phyloP scores from a whole-genome alignment of 148 eudicot species.

The Silene latifolia region DNA sequence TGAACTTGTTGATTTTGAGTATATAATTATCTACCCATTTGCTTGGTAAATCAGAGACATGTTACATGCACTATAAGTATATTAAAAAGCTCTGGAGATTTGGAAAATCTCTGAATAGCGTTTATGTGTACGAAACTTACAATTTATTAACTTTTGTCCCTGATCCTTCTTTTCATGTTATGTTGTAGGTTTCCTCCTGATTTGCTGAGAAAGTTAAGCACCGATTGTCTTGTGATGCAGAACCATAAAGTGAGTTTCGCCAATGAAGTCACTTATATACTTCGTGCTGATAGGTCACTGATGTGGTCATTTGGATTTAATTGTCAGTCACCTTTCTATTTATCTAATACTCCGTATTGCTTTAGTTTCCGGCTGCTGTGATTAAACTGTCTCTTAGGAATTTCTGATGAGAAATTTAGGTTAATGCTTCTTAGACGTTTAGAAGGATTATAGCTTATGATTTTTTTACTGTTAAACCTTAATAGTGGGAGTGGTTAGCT shows the following conservation, averaged over 20 bases:
- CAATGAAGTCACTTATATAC: neutral
- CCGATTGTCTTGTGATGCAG: constrained; percentile 91
- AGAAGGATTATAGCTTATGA: neutral
- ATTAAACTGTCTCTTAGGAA: neutral
- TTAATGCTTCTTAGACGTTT: neutral
- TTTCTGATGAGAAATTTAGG: neutral
- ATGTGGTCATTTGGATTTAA: neutral
- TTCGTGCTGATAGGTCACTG: neutral
- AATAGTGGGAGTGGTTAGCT: neutral
- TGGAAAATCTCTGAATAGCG: neutral
- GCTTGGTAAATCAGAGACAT: neutral
- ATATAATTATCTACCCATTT: neutral
- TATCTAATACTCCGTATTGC: neutral
- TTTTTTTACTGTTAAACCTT: neutral
- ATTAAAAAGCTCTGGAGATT: too few relatives aligned
- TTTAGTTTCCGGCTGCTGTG: neutral
- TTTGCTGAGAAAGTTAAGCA: constrained; percentile 70
- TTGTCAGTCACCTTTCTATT: neutral
- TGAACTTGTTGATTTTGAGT: neutral
- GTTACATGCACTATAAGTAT: neutral
- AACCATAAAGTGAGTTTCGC: constrained; percentile 74
- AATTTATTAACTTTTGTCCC: neutral
- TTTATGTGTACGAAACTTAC: neutral
- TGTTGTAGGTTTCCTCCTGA: constrained; percentile 78
- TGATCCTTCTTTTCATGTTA: constrained; percentile 6